Evolutionary conservation across 2,329 filamentous ascomycete genomes (phyloP).

Genomic region (Calonectria hongkongensis): DNA sequence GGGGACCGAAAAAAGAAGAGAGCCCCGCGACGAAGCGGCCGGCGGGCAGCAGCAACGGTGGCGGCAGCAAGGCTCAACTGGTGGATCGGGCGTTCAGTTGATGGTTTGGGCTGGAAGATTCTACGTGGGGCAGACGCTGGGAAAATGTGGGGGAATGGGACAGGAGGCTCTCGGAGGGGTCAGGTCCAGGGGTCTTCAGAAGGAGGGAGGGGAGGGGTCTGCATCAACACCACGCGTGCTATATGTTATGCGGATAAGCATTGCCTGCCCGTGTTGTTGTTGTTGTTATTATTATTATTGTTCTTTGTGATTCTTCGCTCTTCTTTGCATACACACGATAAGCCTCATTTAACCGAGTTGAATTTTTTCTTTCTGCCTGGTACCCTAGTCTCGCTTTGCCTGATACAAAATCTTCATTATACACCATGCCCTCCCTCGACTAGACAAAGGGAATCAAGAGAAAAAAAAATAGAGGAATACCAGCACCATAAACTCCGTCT

Average conservation of each 20-base stretch:
- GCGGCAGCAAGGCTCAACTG: slow-evolving; percentile 35
- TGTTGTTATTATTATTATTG: background rate
- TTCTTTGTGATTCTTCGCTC: no score
- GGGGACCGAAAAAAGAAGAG: slow-evolving; percentile 25
- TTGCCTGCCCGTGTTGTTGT: background rate
- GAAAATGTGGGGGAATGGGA: slow-evolving; percentile 44
- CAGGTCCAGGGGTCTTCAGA: background rate
- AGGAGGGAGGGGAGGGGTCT: background rate
- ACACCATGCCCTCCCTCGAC: background rate
- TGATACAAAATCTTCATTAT: slow-evolving; percentile 9
- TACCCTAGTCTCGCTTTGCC: slow-evolving; percentile 5
- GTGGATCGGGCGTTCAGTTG: slow-evolving; percentile 22
- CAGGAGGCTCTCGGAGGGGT: slow-evolving; percentile 4
- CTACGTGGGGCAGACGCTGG: slow-evolving; percentile 52
- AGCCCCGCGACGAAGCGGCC: slow-evolving; percentile 37
- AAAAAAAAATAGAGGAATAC: background rate
- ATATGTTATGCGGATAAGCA: background rate
- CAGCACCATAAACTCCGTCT: slow-evolving; percentile 35
- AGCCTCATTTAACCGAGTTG: background rate
- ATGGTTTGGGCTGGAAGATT: slow-evolving; percentile 53
- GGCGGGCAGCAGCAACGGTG: background rate
- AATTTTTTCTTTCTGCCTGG: slow-evolving; percentile 16
- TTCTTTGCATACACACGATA: no score
- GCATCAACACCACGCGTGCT: background rate
- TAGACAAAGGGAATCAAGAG: slow-evolving; percentile 7